Base-by-base conservation (phyloP, 2,329 filamentous ascomycete species). In the Drechslerella stenobrocha region DNA sequence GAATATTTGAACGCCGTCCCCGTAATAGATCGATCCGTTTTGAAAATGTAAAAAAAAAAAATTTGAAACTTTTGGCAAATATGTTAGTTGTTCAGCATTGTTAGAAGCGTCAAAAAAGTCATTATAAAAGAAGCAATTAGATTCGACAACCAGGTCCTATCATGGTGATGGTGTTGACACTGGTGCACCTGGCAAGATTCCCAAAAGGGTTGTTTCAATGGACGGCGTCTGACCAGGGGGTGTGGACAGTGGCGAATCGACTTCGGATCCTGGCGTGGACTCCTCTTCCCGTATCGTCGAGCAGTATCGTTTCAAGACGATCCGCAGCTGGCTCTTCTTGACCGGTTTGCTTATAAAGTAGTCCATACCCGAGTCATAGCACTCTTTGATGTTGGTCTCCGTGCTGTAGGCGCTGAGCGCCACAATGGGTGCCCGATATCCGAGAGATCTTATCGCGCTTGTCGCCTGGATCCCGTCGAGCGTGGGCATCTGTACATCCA, bases 401-500 rank as follows among this genome's bases (percentile, higher is more conserved):
- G 96, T 90, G 0, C 89, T 86, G 73, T 95, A 96, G 1, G 91
- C 91, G 8, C 90, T 95, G 44, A 96, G 78, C 0, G 91, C 91
- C 11, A 96, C 90, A 69, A 96, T 96, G 0, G 91, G 91, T 1
- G 88, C 87, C 8, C 83, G 85, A 77, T 93, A 96, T 0, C 91
- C 91, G 79, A 92, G 88, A 75, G 90, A 80, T 4, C 91, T 84
- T 72, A 96, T 96, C 30, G 95, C 79, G 7, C 87, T 83, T 0
- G 91, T 96, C 46, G 87, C 91, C 75, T 96, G 87, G 22, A 96
- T 79, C 1, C 91, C 91, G 74, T 96, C 90, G 11, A 96, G 82
- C 70, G 93, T 95, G 2, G 91, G 91, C 91, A 96, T 96, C 73
- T 84, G 89, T 5, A 96, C 87, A 73, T 96, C 91, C 91, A 96